Base-by-base conservation (phyloP, 176 grass and related monocot species). In the Hyparrhenia diplandra region DNA sequence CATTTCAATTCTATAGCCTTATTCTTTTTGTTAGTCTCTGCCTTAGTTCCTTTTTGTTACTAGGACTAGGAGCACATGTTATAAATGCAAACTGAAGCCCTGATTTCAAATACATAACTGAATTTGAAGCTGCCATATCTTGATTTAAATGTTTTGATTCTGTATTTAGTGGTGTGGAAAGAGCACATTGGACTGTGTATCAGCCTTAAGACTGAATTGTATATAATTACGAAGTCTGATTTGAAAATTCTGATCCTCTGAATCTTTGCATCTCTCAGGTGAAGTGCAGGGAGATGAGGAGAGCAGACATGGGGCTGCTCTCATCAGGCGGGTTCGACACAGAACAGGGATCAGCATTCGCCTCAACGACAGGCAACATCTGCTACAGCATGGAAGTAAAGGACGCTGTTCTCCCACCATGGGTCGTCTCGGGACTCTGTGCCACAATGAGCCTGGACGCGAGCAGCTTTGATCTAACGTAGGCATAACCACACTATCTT, bases 261-360 rank as follows among this genome's bases (percentile, higher is more conserved):
- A 55, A 40, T 0, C 21, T 17, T 27, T 80, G 4, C 21, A 17
- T 65, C 42, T 34, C 77, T 69, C 82, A 99, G 92, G 90, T 99
- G 47, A 88, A 75, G 87, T 99, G 92, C 67, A 91, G 86, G 84
- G 96, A 99, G 87, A 91, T 93, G 82, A 95, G 88, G 81, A 93
- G 86, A 85, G 96, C 90, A 25, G 87, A 91, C 77, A 82, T 75
- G 27, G 75, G 86, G 5, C 18, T 69, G 49, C 85, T 69, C 46
- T 84, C 65, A 58, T 87, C 79, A 8, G 67, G 58, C 45, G 81
- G 1, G 16, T 86, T 78, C 10, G 61, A 80, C 18, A 64, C 63
- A 49, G 88, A 91, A 24, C 10, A 51, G 14, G 84, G 77, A 73
- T 51, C 75, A 17, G 57, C 57, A 3, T 20, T 69, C 65, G 73